phyloP scores from a whole-genome alignment of 495 filamentous ascomycete genomes.

The Neurospora sublineolata region DNA sequence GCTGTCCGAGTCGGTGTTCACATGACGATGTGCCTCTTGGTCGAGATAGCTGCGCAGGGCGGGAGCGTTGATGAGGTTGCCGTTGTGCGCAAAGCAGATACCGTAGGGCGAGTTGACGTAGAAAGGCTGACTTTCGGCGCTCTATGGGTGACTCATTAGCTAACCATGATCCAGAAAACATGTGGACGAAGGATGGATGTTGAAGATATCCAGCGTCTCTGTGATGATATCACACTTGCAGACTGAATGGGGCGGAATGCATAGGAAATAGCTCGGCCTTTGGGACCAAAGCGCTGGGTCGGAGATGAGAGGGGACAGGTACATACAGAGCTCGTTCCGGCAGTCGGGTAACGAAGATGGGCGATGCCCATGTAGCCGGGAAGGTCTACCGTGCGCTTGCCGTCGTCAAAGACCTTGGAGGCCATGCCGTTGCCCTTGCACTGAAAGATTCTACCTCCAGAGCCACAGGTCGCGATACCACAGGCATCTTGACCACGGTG shows the following conservation, averaged over 20 bases:
- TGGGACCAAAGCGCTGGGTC: neutral
- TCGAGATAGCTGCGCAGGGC: slow-evolving; percentile 72
- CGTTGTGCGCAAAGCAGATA: slow-evolving; percentile 52
- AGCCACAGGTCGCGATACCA: slow-evolving; percentile 69
- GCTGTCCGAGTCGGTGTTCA: slow-evolving; percentile 93
- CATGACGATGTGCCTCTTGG: slow-evolving; percentile 80
- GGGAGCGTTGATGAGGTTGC: slow-evolving; percentile 89
- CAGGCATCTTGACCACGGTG: slow-evolving; percentile 86
- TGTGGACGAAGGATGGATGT: neutral
- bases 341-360: slow-evolving; percentile 85
- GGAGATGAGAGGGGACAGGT: neutral
- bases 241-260: neutral
- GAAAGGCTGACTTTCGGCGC: slow-evolving; percentile 75
- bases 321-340: slow-evolving; percentile 60
- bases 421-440: slow-evolving; percentile 91
- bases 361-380: slow-evolving; percentile 84
- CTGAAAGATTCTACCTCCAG: slow-evolving; percentile 74
- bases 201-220: neutral
- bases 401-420: slow-evolving; percentile 70
- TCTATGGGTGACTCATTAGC: slow-evolving; percentile 16
- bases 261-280: neutral
- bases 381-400: slow-evolving; percentile 61
- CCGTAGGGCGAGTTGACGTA: slow-evolving; percentile 91
- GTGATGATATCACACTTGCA: neutral
- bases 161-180: neutral